Evolutionary conservation across 2,329 filamentous ascomycete genomes (phyloP).

Genomic region (Xylaria sp.): DNA sequence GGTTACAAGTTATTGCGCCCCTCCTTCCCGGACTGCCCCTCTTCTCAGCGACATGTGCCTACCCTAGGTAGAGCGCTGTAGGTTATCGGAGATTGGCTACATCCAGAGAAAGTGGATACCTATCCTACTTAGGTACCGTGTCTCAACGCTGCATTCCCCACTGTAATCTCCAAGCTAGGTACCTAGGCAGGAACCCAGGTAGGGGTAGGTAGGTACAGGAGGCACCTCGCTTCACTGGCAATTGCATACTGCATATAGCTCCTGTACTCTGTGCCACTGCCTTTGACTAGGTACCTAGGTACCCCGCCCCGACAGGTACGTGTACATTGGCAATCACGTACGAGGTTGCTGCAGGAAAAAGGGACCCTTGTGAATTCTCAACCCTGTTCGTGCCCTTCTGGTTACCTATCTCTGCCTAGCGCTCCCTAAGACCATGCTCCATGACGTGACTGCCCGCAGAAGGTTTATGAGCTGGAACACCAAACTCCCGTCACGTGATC

Average conservation of each 20-base stretch:
- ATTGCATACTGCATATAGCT: too few relatives aligned
- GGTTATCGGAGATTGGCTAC: too few relatives aligned
- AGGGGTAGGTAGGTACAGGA: too few relatives aligned
- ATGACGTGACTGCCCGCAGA: slow-evolving; percentile 9
- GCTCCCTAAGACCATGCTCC: neutral
- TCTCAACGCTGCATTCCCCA: too few relatives aligned
- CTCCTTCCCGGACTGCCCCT: slow-evolving; percentile 6
- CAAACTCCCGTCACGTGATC: slow-evolving; percentile 28
- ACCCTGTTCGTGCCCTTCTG: neutral
- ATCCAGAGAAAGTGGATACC: too few relatives aligned
- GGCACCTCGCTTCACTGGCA: too few relatives aligned
- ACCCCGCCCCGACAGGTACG: slow-evolving; percentile 1
- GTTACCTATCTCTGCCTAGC: slow-evolving; percentile 5
- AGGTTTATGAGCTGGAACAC: neutral
- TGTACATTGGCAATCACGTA: neutral
- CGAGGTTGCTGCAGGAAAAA: neutral
- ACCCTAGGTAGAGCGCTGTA: too few relatives aligned
- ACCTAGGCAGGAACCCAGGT: too few relatives aligned
- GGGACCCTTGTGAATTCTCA: neutral
- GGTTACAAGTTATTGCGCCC: slow-evolving; percentile 7
- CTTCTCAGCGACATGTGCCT: neutral
- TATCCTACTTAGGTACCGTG: too few relatives aligned
- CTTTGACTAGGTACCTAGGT: neutral
- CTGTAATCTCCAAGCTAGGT: too few relatives aligned
- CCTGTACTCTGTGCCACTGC: neutral